A percentile compares a stretch with the other conserved stretches of the same genome.
These are phyloP conservation scores for Monosporascus sp. DNA, from an alignment of 2,329 filamentous ascomycete genomes.

Conservation along the genomic window DNA sequence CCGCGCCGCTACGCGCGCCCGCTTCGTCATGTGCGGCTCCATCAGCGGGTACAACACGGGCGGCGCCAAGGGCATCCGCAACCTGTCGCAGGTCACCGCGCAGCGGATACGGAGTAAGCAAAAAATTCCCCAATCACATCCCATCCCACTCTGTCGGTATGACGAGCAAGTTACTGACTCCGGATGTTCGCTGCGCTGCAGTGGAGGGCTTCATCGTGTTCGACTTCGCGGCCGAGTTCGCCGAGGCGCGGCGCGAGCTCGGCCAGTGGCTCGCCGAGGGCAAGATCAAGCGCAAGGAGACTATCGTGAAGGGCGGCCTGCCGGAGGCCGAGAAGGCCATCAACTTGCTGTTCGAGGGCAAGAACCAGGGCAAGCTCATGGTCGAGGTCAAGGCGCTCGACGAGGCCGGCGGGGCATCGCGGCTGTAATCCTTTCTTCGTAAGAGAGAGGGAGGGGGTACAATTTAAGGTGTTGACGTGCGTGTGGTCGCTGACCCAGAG, in stretches of 20 bases:
- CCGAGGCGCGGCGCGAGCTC: constrained; percentile 54
- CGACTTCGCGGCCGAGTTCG: constrained; percentile 56
- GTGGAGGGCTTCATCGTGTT: constrained; percentile 70
- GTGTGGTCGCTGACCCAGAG: too few relatives aligned
- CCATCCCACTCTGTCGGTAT: too few relatives aligned
- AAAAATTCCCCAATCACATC: too few relatives aligned
- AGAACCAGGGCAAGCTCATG: constrained; percentile 64
- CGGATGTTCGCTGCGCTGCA: too few relatives aligned
- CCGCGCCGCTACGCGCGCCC: constrained; percentile 55
- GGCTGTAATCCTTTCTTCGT: neutral
- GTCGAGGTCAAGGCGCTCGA: constrained; percentile 42
- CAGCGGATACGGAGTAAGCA: constrained; percentile 42
- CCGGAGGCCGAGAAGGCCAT: constrained; percentile 57
- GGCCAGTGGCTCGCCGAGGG: constrained; percentile 65
- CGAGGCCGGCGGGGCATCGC: constrained; percentile 8
- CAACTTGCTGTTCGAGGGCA: constrained; percentile 58
- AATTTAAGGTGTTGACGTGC: too few relatives aligned
- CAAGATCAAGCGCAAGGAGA: constrained; percentile 66
- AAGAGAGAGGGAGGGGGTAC: too few relatives aligned
- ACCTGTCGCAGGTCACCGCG: constrained; percentile 21
- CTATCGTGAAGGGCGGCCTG: constrained; percentile 65
- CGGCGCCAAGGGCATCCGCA: constrained; percentile 35
- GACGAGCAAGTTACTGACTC: too few relatives aligned
- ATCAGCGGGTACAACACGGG: constrained; percentile 66
- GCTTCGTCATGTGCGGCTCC: constrained; percentile 66